A percentile compares a stretch with the other conserved stretches of the same genome.
phyloP scores from a whole-genome alignment of 768 basidiomycete genomes.

The Sporobolomyces phaffii region DNA sequence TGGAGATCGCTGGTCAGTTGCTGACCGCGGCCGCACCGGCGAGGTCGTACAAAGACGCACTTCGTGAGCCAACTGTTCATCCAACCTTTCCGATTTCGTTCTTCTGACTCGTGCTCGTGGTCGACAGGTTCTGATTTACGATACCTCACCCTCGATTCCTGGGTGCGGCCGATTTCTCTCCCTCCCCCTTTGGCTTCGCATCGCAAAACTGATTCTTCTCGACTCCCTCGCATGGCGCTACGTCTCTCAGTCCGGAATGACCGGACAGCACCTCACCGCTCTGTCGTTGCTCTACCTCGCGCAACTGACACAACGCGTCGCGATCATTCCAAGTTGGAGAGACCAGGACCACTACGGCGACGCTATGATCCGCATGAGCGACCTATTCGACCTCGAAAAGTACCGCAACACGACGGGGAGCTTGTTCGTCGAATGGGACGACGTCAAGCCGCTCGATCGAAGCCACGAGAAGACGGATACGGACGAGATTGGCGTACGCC shows the following conservation, averaged over 20 bases:
- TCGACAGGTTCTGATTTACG: conserved; percentile 9
- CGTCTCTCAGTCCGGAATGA: conserved; percentile 9
- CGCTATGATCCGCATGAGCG: conserved; percentile 23
- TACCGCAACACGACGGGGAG: conserved; percentile 17
- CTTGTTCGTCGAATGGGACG: conserved; percentile 30
- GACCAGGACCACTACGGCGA: conserved; percentile 33
- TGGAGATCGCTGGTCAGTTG: not conserved
- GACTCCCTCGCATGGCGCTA: too few relatives aligned
- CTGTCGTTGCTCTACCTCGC: conserved; percentile 30
- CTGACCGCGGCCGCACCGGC: conserved; percentile 12
- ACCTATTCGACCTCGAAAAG: conserved; percentile 33
- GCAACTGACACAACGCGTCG: conserved; percentile 19
- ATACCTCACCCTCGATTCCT: conserved; percentile 21
- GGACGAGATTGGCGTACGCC: conserved; percentile 17
- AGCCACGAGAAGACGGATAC: conserved; percentile 9
- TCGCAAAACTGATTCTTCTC: not conserved
- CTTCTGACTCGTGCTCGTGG: not conserved
- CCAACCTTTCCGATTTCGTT: not conserved
- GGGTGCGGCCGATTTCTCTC: not conserved
- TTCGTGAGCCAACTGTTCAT: too few relatives aligned
- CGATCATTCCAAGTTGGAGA: conserved; percentile 30
- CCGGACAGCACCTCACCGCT: conserved; percentile 16
- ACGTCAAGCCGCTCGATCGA: conserved; percentile 34
- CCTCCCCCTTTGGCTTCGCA: not conserved
- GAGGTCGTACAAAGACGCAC: conserved; percentile 18